Base-by-base conservation (phyloP, 768 basidiomycete genomes). In the Hydnomerulius pinastri region DNA sequence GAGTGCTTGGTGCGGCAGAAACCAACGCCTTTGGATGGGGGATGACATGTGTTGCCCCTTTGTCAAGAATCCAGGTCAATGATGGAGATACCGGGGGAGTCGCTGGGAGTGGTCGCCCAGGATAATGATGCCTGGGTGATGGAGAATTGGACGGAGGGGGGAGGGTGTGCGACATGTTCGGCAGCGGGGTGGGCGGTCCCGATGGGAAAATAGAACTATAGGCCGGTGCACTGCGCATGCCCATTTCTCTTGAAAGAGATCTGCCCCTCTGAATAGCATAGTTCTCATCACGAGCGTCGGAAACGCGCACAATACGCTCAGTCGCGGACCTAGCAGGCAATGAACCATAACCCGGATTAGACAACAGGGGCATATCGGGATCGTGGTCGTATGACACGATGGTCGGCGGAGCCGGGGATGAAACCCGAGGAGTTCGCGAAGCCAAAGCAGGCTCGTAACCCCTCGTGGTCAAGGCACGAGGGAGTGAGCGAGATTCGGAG, bases 31-130 rank as follows among this genome's bases (percentile, higher is more conserved):
- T 65, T 18, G 56, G 52, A 43, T 54, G 57, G 7, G 52, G 48
- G 5, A 20, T 18, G 8, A 57, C 48, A 0, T 39, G 62, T 4
- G 20, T 46, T 38, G 40, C 21, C 2, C 62, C 61, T 52, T 66
- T 66, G 47, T 70, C 68, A 29, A 68, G 67, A 48, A 70, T 56
- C 67, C 67, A 70, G 5, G 64, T 69, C 51, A 68, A 44, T 9
- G 66, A 68, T 21, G 67, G 67, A 6, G 67, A 69, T 6, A 62
- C 38, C 9, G 66, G 67, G 20, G 67, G 67, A 35, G 67, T 68
- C 48, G 62, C 65, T 9, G 67, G 67, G 30, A 68, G 62, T 18
- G 67, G 67, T 46, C 67, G 64, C 20, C 67, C 67, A 1, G 66
- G 63, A 43, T 70, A 70, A 43, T 68, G 67, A 23, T 51, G 60